Conservation (phyloP, 495 filamentous ascomycete genomes). For the Annulohypoxylon moriforme region DNA sequence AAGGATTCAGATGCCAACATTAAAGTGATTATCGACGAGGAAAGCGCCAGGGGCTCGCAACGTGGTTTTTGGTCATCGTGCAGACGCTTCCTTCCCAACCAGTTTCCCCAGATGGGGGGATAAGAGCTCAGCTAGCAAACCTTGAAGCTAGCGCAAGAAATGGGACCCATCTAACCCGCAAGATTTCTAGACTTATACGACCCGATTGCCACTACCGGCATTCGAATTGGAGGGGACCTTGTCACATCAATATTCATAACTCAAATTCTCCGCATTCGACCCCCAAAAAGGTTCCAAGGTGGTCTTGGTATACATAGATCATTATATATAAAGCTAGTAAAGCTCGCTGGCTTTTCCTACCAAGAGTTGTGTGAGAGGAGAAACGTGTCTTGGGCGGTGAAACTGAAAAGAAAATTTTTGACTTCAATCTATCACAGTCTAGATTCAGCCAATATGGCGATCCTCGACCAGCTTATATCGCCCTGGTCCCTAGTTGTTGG, state of each 20-base stretch:
- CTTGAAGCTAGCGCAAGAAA: background rate
- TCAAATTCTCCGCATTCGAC: conserved; percentile 8
- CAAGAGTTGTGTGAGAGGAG: background rate
- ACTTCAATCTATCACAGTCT: background rate
- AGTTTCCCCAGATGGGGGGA: background rate
- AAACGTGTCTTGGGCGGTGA: background rate
- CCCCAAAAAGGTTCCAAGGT: background rate
- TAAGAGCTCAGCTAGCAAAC: background rate
- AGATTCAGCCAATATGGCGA: conserved; percentile 49
- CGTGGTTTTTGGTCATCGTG: background rate
- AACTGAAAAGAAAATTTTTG: background rate
- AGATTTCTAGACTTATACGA: background rate
- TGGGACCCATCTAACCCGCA: background rate
- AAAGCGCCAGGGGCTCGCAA: background rate
- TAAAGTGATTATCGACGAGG: background rate
- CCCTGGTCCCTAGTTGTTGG: conserved; percentile 65
- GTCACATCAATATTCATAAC: background rate
- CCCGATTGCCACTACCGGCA: conserved; percentile 2
- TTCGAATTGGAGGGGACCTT: conserved; percentile 3
- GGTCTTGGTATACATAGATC: background rate
- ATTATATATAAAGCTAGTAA: background rate
- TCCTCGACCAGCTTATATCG: conserved; percentile 62
- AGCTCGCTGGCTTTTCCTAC: background rate
- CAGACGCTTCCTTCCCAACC: background rate
- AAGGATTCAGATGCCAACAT: background rate